Percentiles rank a stretch among this genome's conserved stretches.
Evolutionary conservation across 2,329 filamentous ascomycete genomes (phyloP).

Genomic region (Clonostachys solani): DNA sequence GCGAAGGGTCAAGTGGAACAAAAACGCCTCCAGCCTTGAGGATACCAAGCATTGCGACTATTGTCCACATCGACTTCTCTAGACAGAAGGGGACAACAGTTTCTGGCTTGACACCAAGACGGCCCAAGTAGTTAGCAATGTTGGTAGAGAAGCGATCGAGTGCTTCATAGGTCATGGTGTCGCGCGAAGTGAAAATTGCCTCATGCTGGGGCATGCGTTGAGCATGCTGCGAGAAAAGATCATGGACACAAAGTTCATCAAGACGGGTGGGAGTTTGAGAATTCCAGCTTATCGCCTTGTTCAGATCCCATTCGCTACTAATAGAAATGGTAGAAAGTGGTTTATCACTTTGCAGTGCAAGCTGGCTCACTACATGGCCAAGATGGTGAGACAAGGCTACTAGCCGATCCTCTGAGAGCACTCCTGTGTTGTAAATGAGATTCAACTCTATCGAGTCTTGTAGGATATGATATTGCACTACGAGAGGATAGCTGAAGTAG

Average conservation of each 20-base stretch:
- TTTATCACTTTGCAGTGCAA: not conserved
- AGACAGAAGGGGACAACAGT: slow-evolving; percentile 15
- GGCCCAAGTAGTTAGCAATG: slow-evolving; percentile 7
- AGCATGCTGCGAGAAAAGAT: slow-evolving; percentile 31
- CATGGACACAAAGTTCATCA: slow-evolving; percentile 30
- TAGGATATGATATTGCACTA: slow-evolving; percentile 1
- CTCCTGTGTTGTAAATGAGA: slow-evolving; percentile 3
- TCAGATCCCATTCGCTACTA: not conserved
- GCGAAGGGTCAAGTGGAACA: slow-evolving; percentile 14
- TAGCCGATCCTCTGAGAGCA: not conserved
- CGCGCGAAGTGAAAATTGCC: slow-evolving; percentile 16
- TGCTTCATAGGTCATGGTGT: slow-evolving; percentile 10
- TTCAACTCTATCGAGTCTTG: slow-evolving; percentile 1
- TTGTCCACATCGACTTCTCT: slow-evolving; percentile 16
- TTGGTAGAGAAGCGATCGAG: slow-evolving; percentile 10
- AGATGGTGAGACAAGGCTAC: slow-evolving; percentile 2
- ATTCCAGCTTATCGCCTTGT: slow-evolving; percentile 20
- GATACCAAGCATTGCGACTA: slow-evolving; percentile 15
- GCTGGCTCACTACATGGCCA: slow-evolving; percentile 1
- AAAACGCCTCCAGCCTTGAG: slow-evolving; percentile 20
- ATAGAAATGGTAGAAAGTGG: not conserved
- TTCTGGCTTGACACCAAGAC: not conserved
- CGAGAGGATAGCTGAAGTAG: slow-evolving; percentile 5
- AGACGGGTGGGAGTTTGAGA: not conserved
- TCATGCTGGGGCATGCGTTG: slow-evolving; percentile 1